Conservation (phyloP, 306 rosid species). For the Ammopiptanthus mongolicus region DNA sequence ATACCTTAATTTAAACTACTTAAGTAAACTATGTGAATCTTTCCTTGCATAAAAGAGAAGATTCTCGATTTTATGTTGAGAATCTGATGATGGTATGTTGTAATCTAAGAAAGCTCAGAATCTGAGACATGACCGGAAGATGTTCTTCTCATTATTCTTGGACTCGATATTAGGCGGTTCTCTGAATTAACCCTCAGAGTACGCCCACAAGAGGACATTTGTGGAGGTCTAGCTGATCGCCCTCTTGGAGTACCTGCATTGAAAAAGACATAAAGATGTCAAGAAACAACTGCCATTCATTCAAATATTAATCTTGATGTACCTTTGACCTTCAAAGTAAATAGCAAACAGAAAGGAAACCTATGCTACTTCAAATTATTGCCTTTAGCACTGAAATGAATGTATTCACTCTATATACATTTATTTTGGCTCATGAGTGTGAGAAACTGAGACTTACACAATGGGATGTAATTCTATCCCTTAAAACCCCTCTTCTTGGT, state of each 20-base stretch:
- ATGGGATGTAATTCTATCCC: not conserved
- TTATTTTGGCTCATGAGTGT: not conserved
- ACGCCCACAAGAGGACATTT: slow-evolving; percentile 34
- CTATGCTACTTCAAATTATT: not conserved
- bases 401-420: not conserved
- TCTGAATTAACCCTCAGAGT: slow-evolving; percentile 40
- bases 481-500: not conserved
- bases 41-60: slow-evolving; percentile 16
- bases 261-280: slow-evolving; percentile 15
- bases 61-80: slow-evolving; percentile 13
- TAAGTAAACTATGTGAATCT: slow-evolving; percentile 22
- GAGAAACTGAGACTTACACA: not conserved
- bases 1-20: slow-evolving; percentile 12
- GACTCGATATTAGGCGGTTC: slow-evolving; percentile 39
- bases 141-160: slow-evolving; percentile 51
- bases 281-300: not conserved
- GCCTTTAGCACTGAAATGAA: not conserved
- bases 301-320: not conserved
- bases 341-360: not conserved
- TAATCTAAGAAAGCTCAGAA: slow-evolving; percentile 67
- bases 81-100: slow-evolving; percentile 12
- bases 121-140: slow-evolving; percentile 80
- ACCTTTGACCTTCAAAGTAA: not conserved
- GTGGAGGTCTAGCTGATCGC: slow-evolving; percentile 68
- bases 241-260: slow-evolving; percentile 56